Evolutionary conservation across 73 alveolate genomes (phyloP).

Genomic region (Paramecium sonneborni): DNA sequence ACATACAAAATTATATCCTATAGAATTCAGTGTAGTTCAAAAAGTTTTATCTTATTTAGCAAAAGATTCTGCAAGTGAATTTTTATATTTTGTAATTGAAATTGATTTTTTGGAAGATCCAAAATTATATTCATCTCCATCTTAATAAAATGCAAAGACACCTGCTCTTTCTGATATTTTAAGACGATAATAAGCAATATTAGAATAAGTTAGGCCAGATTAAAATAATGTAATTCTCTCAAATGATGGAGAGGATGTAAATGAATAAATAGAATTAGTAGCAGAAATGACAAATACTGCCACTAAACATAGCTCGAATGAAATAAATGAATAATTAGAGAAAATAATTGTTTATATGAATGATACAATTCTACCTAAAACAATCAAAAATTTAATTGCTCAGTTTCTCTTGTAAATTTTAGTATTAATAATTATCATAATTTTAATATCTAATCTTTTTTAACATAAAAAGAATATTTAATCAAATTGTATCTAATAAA

Average conservation of each 20-base stretch:
- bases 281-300: not conserved
- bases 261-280: constrained; percentile 2
- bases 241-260: not conserved
- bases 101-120: not conserved
- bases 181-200: not conserved
- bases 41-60: not conserved
- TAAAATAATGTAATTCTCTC: not conserved
- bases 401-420: not conserved
- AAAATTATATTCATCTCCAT: not conserved
- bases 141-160: not conserved
- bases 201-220: not conserved
- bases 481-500: not conserved
- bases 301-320: not conserved
- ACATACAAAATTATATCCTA: not conserved
- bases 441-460: not conserved
- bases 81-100: not conserved
- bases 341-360: not conserved
- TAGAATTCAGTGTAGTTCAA: not conserved
- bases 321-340: not conserved
- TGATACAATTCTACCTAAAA: not conserved
- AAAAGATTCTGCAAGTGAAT: not conserved
- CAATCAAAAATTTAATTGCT: not conserved
- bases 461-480: not conserved
- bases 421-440: not conserved
- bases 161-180: not conserved